These are phyloP conservation scores for Scedosporium minutisporum DNA, from an alignment of 2,329 filamentous ascomycete species.

Conservation along the genomic window DNA sequence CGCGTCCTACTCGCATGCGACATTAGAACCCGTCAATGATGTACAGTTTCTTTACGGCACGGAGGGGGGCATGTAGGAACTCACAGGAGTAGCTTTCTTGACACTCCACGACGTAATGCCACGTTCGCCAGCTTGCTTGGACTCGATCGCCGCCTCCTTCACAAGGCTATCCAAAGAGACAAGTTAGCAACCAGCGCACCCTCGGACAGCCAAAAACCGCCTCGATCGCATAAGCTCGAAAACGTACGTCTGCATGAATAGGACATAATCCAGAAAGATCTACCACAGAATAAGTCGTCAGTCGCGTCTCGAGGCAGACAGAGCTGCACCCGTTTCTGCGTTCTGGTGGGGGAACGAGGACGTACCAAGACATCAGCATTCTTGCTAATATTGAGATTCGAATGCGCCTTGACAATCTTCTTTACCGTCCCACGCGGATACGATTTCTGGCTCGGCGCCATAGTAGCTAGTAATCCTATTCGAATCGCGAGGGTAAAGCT, in stretches of 20 bases:
- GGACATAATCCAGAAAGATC: conserved; percentile 77
- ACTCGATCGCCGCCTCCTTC: conserved; percentile 68
- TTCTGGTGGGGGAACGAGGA: background rate
- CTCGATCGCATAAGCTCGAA: background rate
- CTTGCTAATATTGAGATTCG: conserved; percentile 69
- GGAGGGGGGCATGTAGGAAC: conserved; percentile 16
- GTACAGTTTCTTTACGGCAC: background rate
- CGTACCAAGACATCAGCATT: conserved; percentile 73
- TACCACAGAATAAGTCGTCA: conserved; percentile 24
- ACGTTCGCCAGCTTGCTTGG: conserved; percentile 64
- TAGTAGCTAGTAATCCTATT: conserved; percentile 16
- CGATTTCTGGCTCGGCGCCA: conserved; percentile 59
- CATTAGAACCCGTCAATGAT: background rate
- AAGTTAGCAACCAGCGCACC: background rate
- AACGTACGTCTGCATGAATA: conserved; percentile 62
- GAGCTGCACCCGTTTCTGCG: background rate
- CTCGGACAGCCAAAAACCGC: background rate
- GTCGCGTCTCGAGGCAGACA: conserved; percentile 17
- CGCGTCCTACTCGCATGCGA: conserved; percentile 38
- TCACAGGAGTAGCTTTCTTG: conserved; percentile 65
- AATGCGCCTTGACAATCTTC: conserved; percentile 84
- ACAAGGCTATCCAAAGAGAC: conserved; percentile 46
- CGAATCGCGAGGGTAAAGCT: too few species aligned
- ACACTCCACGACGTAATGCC: conserved; percentile 67
- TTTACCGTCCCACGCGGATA: conserved; percentile 80